Conservation (phyloP, 208 protist species). For the Leishmania guyanensis region DNA sequence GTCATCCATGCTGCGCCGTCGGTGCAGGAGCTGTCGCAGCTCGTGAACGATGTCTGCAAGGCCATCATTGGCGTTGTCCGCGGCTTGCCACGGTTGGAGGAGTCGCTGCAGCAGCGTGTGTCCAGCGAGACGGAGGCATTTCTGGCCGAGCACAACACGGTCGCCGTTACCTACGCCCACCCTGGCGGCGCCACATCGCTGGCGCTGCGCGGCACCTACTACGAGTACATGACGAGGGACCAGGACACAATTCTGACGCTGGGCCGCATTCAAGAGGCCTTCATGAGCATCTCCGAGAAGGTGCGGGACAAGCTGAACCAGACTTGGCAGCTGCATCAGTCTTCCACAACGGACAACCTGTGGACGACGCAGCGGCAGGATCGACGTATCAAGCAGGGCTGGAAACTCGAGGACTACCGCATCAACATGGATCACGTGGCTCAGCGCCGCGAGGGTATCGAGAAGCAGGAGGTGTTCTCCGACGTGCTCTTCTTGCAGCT, state of each 20-base stretch:
- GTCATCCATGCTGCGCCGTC: slow-evolving; percentile 91
- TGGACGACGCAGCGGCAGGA: slow-evolving; percentile 95
- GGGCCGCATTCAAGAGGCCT: slow-evolving; percentile 88
- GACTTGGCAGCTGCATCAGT: slow-evolving; percentile 96
- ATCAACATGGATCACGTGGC: slow-evolving; percentile 96
- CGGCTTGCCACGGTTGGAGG: slow-evolving; percentile 89
- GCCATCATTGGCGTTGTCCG: slow-evolving; percentile 92
- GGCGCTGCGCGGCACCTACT: slow-evolving; percentile 88
- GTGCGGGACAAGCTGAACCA: slow-evolving; percentile 94
- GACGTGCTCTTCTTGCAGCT: slow-evolving; percentile 96
- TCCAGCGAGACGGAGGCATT: slow-evolving; percentile 58
- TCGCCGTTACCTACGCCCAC: slow-evolving; percentile 62
- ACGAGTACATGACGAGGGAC: slow-evolving; percentile 95
- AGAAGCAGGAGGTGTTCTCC: slow-evolving; percentile 95
- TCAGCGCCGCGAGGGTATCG: slow-evolving; percentile 93
- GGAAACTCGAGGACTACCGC: slow-evolving; percentile 94
- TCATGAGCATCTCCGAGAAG: slow-evolving; percentile 92
- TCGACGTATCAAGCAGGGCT: slow-evolving; percentile 92
- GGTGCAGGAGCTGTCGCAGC: slow-evolving; percentile 85
- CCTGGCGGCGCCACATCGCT: slow-evolving; percentile 46
- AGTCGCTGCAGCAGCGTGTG: slow-evolving; percentile 64
- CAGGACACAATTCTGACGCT: slow-evolving; percentile 94
- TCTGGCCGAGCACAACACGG: slow-evolving; percentile 48
- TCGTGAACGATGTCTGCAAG: slow-evolving; percentile 92
- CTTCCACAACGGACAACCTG: slow-evolving; percentile 93